These are phyloP conservation scores for Penicillium hesseltinei DNA, from an alignment of 2,329 filamentous ascomycete genomes.

Conservation along the genomic window DNA sequence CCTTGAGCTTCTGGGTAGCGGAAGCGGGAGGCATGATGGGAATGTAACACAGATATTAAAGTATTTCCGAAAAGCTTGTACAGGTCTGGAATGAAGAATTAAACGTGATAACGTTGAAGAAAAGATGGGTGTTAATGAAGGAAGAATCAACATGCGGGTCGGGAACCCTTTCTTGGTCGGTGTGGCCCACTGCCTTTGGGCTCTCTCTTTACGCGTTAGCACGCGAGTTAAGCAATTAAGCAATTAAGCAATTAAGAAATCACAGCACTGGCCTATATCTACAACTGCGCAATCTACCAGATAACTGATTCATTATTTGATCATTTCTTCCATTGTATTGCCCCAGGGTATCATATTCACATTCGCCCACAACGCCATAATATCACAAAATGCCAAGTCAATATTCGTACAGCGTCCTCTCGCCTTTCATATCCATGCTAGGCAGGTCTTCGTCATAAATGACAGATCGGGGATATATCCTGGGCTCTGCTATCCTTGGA, in stretches of 20 bases:
- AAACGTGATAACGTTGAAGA: conserved; percentile 6
- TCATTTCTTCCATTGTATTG: not conserved
- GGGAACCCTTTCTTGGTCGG: conserved; percentile 7
- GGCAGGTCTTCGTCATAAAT: not conserved
- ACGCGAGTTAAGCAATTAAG: not conserved
- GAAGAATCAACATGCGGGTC: conserved; percentile 32
- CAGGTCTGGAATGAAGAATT: conserved; percentile 9
- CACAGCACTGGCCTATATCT: not conserved
- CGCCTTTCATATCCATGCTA: not conserved
- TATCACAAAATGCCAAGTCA: conserved; percentile 5
- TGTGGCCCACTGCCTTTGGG: conserved; percentile 8
- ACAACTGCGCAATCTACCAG: not conserved
- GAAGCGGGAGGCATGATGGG: conserved; percentile 61
- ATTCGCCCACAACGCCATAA: conserved; percentile 1
- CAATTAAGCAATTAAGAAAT: not conserved
- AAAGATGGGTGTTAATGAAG: conserved; percentile 8
- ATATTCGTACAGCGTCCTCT: not conserved
- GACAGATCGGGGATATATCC: not conserved
- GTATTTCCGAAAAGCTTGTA: conserved; percentile 13
- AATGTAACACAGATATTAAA: conserved; percentile 22
- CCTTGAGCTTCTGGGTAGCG: conserved; percentile 61
- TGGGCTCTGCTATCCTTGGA: conserved; percentile 57
- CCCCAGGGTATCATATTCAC: conserved; percentile 1
- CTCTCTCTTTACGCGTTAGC: not conserved
- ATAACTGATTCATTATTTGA: not conserved